Evolutionary conservation across 306 rosid genomes (phyloP).

Genomic region (Quercus rubra): DNA sequence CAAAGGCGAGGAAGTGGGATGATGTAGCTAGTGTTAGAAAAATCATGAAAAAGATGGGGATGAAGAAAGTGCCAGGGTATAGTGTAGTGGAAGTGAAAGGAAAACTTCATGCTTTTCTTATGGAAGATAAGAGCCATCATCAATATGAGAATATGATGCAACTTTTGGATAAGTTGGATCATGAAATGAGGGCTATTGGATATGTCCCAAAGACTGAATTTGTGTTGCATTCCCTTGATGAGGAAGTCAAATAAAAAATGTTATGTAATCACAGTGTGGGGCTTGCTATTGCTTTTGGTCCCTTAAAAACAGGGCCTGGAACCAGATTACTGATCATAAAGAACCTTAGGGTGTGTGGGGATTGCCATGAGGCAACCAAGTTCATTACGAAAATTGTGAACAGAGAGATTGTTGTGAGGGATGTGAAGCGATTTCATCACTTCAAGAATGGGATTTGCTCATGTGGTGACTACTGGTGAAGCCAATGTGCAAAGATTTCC

Average conservation of each 20-base stretch:
- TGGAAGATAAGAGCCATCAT: conserved; percentile 36
- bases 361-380: not conserved
- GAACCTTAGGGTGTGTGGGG: not conserved
- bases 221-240: conserved; percentile 1
- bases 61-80: conserved; percentile 35
- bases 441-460: not conserved
- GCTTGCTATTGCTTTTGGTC: conserved; percentile 7
- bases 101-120: conserved; percentile 34
- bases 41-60: conserved; percentile 25
- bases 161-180: not conserved
- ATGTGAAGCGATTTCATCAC: conserved; percentile 5
- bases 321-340: not conserved
- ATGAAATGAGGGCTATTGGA: not conserved
- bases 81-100: conserved; percentile 41
- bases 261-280: not conserved
- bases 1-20: conserved; percentile 40
- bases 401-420: not conserved
- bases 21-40: conserved; percentile 32
- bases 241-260: not conserved
- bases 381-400: not conserved
- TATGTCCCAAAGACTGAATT: not conserved
- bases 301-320: not conserved
- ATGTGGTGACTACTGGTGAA: not conserved
- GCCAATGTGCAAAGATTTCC: too few species aligned
- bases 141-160: not conserved